Percentiles rank a stretch among this genome's conserved stretches.
Evolutionary conservation across 2,329 filamentous ascomycete genomes (phyloP).

Genomic region (Onygenales sp.): DNA sequence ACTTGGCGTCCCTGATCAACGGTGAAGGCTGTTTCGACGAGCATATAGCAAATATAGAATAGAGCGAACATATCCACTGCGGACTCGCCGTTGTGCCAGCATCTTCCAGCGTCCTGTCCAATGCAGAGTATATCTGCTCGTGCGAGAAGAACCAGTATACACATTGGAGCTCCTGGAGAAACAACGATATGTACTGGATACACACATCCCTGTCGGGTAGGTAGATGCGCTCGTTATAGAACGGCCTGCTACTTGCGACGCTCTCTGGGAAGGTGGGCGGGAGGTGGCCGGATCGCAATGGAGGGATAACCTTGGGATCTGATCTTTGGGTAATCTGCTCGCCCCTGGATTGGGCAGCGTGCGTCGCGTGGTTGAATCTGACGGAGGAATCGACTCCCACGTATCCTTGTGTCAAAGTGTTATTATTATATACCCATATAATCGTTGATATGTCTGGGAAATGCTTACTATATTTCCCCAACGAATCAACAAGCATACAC

Average conservation of each 20-base stretch:
- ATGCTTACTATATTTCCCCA: background rate
- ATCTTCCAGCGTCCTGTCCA: background rate
- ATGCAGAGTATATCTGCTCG: background rate
- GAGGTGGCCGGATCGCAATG: background rate
- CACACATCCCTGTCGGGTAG: background rate
- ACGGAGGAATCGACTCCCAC: background rate
- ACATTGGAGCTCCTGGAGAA: background rate
- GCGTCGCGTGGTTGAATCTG: background rate
- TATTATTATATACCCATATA: background rate
- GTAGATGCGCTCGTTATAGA: background rate
- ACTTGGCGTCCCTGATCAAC: background rate
- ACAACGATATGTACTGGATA: background rate
- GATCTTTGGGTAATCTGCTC: background rate
- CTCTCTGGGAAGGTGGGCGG: background rate
- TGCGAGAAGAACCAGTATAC: background rate
- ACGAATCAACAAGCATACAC: background rate
- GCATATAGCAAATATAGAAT: background rate
- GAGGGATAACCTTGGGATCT: background rate
- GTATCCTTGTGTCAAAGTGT: background rate
- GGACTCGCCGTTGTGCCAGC: background rate
- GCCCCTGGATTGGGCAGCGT: background rate
- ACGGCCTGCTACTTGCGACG: background rate
- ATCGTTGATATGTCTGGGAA: too few relatives aligned
- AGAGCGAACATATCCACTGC: background rate
- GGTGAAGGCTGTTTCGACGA: background rate